A percentile compares a stretch with the other conserved stretches of the same genome.
These are phyloP conservation scores for Furcasterigmium furcatum DNA, from an alignment of 2,329 filamentous ascomycete species.

Conservation along the genomic window DNA sequence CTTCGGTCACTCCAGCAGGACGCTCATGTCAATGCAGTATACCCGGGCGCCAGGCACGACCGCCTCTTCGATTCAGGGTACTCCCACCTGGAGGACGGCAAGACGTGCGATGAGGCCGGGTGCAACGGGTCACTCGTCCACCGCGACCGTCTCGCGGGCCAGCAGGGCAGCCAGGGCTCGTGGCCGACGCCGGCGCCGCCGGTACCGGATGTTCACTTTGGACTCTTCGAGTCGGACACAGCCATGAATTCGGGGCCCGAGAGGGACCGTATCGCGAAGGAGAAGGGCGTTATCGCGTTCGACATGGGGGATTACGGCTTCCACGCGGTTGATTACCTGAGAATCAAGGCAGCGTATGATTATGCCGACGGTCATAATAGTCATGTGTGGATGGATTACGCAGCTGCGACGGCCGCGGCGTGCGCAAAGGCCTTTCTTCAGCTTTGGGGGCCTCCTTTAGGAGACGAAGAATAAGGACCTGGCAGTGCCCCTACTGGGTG, in stretches of 20 bases:
- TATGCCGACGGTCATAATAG: constrained; percentile 36
- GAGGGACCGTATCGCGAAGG: constrained; percentile 27
- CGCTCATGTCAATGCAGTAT: constrained; percentile 5
- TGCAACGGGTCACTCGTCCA: not conserved
- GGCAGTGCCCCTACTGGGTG: no score
- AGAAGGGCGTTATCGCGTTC: constrained; percentile 21
- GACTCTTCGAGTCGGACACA: constrained; percentile 28
- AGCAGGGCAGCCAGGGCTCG: constrained; percentile 7
- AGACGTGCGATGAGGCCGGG: constrained; percentile 6
- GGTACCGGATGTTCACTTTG: constrained; percentile 27
- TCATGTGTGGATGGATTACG: constrained; percentile 28
- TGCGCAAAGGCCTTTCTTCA: no score
- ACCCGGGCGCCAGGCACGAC: constrained; percentile 12
- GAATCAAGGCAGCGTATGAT: constrained; percentile 34
- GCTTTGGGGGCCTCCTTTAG: no score
- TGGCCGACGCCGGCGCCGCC: constrained; percentile 11
- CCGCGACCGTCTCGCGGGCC: constrained; percentile 8
- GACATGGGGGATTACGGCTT: constrained; percentile 31
- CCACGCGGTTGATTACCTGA: constrained; percentile 27
- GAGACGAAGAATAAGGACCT: no score
- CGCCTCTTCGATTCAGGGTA: constrained; percentile 13
- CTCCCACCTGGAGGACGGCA: constrained; percentile 9
- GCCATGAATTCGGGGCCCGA: constrained; percentile 34
- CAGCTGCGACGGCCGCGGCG: no score
- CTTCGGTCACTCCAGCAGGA: constrained; percentile 13